Conservation (phyloP, 139 green algal genomes). For the Ettlia oleoabundans region DNA sequence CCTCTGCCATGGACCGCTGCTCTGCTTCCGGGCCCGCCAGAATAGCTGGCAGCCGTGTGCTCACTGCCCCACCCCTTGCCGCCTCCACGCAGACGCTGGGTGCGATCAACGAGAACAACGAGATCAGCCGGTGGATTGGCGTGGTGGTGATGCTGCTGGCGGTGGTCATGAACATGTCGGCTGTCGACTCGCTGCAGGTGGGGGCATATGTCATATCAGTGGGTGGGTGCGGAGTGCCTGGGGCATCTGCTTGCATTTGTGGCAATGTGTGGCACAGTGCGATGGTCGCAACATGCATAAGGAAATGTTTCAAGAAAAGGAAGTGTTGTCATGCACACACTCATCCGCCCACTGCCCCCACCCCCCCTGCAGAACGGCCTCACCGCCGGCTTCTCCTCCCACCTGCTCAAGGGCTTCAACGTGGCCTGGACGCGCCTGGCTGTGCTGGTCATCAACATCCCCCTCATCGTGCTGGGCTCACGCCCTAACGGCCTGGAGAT, state of each 20-base stretch:
- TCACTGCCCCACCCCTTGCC: neutral
- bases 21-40: too few species aligned
- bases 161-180: constrained; percentile 76
- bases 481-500: constrained; percentile 43
- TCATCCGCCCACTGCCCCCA: neutral
- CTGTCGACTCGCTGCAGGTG: constrained; percentile 72
- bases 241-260: too few species aligned
- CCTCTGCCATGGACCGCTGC: too few species aligned
- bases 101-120: neutral
- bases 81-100: neutral
- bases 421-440: constrained; percentile 59
- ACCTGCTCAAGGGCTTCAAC: constrained; percentile 51
- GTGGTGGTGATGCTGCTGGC: constrained; percentile 67
- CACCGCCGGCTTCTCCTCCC: constrained; percentile 38
- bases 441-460: constrained; percentile 80
- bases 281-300: neutral
- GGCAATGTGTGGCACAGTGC: too few species aligned
- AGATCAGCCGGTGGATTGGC: constrained; percentile 59
- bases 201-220: neutral
- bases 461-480: constrained; percentile 61
- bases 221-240: neutral
- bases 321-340: neutral
- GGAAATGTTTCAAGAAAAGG: neutral
- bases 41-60: neutral
- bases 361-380: constrained; percentile 58